phyloP scores from a whole-genome alignment of 1,139 yeast species.

The Blastobotrys indianensis region DNA sequence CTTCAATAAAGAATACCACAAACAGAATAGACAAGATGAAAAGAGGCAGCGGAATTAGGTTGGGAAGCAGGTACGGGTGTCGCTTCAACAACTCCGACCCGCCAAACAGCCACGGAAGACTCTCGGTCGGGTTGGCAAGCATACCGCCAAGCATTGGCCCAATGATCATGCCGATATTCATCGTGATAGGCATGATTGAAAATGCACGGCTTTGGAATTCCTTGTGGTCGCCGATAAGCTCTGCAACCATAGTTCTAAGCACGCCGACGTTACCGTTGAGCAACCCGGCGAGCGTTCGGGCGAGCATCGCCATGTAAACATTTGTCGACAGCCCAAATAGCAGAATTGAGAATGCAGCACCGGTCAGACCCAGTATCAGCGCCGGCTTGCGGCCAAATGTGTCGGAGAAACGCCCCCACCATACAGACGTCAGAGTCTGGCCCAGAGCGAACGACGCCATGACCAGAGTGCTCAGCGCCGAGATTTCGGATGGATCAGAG shows the following conservation, averaged over 20 bases:
- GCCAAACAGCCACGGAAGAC: constrained; percentile 23
- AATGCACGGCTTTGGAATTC: constrained; percentile 57
- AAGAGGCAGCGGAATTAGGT: constrained; percentile 45
- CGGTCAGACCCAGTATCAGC: constrained; percentile 45
- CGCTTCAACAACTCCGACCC: constrained; percentile 31
- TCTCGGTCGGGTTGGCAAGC: constrained; percentile 34
- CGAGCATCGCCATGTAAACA: constrained; percentile 46
- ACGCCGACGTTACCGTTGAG: constrained; percentile 58
- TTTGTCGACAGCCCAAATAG: constrained; percentile 48
- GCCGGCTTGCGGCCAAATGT: constrained; percentile 50
- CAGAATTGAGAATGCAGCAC: constrained; percentile 44
- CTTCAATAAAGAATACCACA: constrained; percentile 51
- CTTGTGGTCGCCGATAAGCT: constrained; percentile 44
- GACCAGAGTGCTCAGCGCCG: constrained; percentile 45
- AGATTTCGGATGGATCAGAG: constrained; percentile 46
- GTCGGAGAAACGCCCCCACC: constrained; percentile 55
- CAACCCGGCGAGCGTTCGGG: constrained; percentile 49
- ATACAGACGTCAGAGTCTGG: constrained; percentile 49
- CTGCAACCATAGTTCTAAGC: constrained; percentile 55
- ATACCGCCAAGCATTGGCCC: constrained; percentile 43
- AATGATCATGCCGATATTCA: constrained; percentile 49
- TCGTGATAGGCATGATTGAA: constrained; percentile 51
- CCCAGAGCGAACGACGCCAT: constrained; percentile 47
- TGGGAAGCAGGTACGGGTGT: constrained; percentile 56
- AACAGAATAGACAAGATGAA: constrained; percentile 34